Evolutionary conservation across 2,329 filamentous ascomycete genomes (phyloP).

Genomic region (Ambrosiella xylebori): DNA sequence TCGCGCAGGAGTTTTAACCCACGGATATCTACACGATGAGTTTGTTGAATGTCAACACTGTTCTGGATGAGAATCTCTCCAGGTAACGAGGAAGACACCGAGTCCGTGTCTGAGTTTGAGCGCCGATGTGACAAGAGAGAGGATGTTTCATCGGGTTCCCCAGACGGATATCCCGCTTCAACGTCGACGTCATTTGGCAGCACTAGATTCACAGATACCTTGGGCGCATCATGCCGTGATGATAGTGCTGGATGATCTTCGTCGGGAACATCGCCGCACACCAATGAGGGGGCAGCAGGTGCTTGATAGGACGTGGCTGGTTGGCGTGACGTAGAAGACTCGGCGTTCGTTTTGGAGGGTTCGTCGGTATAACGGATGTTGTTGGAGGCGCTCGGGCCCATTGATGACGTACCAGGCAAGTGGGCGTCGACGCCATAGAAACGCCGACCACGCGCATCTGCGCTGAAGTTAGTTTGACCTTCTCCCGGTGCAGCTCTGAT

Average conservation of each 20-base stretch:
- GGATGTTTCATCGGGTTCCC: constrained; percentile 51
- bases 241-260: not conserved
- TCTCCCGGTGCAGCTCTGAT: not conserved
- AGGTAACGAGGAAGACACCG: constrained; percentile 34
- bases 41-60: constrained; percentile 54
- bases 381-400: not conserved
- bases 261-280: not conserved
- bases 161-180: constrained; percentile 15
- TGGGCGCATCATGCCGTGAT: constrained; percentile 10
- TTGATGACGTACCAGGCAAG: constrained; percentile 42
- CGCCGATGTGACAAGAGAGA: constrained; percentile 50
- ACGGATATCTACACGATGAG: constrained; percentile 77
- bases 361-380: constrained; percentile 6
- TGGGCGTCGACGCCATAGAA: constrained; percentile 9
- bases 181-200: constrained; percentile 17
- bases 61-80: constrained; percentile 36
- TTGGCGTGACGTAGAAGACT: not conserved
- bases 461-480: not conserved
- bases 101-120: constrained; percentile 16
- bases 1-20: constrained; percentile 56
- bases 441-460: not conserved
- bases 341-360: constrained; percentile 12
- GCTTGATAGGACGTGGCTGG: constrained; percentile 6
- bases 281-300: not conserved
- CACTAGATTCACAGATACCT: not conserved